These are phyloP conservation scores for Pholiota adiposa DNA, from an alignment of 1,284 basidiomycete genomes.

Conservation along the genomic window DNA sequence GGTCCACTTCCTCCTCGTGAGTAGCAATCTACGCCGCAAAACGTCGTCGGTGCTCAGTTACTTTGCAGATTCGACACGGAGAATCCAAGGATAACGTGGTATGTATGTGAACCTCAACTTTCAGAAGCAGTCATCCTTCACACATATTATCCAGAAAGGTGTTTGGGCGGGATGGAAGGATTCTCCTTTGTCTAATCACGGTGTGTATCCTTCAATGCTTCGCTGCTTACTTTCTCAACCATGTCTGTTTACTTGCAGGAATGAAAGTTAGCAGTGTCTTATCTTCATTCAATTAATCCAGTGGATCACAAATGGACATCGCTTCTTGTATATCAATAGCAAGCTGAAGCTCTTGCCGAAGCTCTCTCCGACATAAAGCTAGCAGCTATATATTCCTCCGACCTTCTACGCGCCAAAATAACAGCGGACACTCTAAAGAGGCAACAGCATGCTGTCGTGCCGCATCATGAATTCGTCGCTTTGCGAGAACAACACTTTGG, in stretches of 20 bases:
- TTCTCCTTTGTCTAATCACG: constrained; percentile 82
- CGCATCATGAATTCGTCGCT: constrained; percentile 53
- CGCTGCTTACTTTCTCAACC: neutral
- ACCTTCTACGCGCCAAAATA: constrained; percentile 75
- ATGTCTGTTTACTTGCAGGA: constrained; percentile 41
- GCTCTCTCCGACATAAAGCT: constrained; percentile 64
- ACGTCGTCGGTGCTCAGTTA: neutral
- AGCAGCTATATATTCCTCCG: constrained; percentile 77
- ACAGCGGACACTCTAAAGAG: constrained; percentile 68
- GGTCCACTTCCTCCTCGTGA: constrained; percentile 40
- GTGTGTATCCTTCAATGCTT: constrained; percentile 55
- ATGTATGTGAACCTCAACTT: constrained; percentile 23
- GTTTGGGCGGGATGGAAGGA: constrained; percentile 89
- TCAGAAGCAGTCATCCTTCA: neutral
- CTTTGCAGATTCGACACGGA: constrained; percentile 71
- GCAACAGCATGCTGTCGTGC: constrained; percentile 47
- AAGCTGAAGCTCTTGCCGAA: constrained; percentile 80
- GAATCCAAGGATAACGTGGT: constrained; percentile 78
- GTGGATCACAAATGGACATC: no score
- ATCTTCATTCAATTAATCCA: no score
- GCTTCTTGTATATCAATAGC: constrained; percentile 45
- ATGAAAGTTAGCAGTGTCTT: constrained; percentile 57
- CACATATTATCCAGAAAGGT: constrained; percentile 38
- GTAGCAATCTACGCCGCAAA: constrained; percentile 9
- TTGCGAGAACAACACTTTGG: constrained; percentile 78